Percentiles rank a stretch among this genome's conserved stretches.
Conservation (phyloP, 2,329 filamentous ascomycete species). For the Scytalidium sp. region DNA sequence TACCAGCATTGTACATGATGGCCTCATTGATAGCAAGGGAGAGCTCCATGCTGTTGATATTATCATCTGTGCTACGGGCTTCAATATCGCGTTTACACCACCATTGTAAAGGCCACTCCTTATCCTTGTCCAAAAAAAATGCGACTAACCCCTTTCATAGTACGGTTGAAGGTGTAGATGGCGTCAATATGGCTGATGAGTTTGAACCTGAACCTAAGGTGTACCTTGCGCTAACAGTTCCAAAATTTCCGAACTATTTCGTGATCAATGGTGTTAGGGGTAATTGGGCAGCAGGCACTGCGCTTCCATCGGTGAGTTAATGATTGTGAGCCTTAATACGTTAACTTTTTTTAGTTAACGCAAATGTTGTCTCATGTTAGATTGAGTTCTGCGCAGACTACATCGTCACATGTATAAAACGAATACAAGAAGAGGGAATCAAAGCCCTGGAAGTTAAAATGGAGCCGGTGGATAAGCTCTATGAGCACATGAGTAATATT, state of each 20-base stretch:
- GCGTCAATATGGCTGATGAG: not conserved
- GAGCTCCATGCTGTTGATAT: constrained; percentile 15
- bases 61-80: constrained; percentile 10
- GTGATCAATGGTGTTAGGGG: constrained; percentile 1
- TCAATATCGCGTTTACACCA: not conserved
- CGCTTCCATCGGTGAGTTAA: constrained; percentile 1
- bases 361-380: too few relatives aligned
- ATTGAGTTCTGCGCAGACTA: not conserved
- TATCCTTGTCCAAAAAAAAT: not conserved
- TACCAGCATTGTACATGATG: not conserved
- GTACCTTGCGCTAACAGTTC: constrained; percentile 16
- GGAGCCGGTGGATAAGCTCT: not conserved
- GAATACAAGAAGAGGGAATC: not conserved
- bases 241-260: constrained; percentile 21
- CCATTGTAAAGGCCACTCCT: not conserved
- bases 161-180: not conserved
- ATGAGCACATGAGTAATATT: constrained; percentile 2
- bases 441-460: not conserved
- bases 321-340: not conserved
- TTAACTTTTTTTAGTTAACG: too few relatives aligned
- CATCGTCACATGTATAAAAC: not conserved
- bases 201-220: constrained; percentile 1
- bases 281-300: not conserved
- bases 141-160: not conserved
- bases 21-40: constrained; percentile 7